Evolutionary conservation across 805 yeast genomes (phyloP).

Genomic region (Cyberlindnera saturnus): DNA sequence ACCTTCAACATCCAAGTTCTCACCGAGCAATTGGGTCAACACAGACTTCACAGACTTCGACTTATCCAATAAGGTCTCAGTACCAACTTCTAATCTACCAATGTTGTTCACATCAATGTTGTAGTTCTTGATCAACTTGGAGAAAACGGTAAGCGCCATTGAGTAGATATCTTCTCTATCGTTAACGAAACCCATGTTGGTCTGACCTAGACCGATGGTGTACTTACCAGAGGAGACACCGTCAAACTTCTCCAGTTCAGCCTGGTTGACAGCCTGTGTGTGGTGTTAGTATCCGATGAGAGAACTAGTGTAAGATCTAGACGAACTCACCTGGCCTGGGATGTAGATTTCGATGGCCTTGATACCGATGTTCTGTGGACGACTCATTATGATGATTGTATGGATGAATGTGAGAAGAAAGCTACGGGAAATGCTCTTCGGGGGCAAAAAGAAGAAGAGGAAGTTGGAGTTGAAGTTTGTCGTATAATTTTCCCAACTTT

Average conservation of each 20-base stretch:
- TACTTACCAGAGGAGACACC: slow-evolving; percentile 91
- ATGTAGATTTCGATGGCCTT: slow-evolving; percentile 92
- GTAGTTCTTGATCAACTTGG: slow-evolving; percentile 72
- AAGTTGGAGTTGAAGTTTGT: too few species aligned
- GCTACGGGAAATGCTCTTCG: background rate
- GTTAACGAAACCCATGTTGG: slow-evolving; percentile 94
- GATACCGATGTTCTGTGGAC: slow-evolving; percentile 88
- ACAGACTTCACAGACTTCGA: slow-evolving; percentile 96
- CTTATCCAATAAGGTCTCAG: slow-evolving; percentile 94
- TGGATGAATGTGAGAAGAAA: background rate
- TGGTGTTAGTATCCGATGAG: background rate
- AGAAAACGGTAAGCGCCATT: slow-evolving; percentile 81
- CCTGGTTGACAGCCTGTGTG: slow-evolving; percentile 64
- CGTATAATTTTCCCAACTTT: too few species aligned
- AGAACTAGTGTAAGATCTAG: background rate
- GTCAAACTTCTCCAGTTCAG: slow-evolving; percentile 78
- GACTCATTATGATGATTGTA: slow-evolving; percentile 6
- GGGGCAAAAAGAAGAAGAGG: background rate
- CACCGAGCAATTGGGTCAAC: slow-evolving; percentile 87
- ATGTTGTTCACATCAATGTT: slow-evolving; percentile 72
- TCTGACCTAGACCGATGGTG: slow-evolving; percentile 98
- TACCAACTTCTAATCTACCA: slow-evolving; percentile 97
- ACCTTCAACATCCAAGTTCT: slow-evolving; percentile 90
- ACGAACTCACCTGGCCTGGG: slow-evolving; percentile 50
- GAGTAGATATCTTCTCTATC: slow-evolving; percentile 98